These are phyloP conservation scores for Suhomyces maxii DNA, from an alignment of 1,139 yeast genomes.

Conservation along the genomic window DNA sequence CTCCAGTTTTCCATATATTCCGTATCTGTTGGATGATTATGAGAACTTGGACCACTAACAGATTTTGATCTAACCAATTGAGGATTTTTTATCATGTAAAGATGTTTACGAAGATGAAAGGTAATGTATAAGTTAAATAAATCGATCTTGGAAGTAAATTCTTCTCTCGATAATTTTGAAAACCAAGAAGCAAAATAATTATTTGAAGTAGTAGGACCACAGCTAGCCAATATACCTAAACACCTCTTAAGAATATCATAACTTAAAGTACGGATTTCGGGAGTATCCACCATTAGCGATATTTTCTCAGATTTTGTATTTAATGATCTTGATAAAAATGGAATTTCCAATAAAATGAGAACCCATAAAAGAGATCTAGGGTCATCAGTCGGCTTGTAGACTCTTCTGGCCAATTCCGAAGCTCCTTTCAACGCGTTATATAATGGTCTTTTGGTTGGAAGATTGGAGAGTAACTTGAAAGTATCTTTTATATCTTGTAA, in stretches of 20 bases:
- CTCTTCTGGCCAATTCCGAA: constrained; percentile 46
- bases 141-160: constrained; percentile 52
- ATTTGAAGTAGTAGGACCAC: constrained; percentile 36
- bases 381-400: constrained; percentile 35
- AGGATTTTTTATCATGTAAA: constrained; percentile 37
- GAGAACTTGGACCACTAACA: neutral
- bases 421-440: constrained; percentile 52
- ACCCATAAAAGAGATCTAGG: constrained; percentile 53
- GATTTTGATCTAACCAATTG: constrained; percentile 17
- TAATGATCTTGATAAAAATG: constrained; percentile 49
- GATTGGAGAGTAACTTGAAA: constrained; percentile 41
- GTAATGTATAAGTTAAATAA: constrained; percentile 63
- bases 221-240: constrained; percentile 63
- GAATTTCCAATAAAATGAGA: constrained; percentile 61
- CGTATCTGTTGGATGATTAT: constrained; percentile 3
- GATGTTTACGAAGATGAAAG: constrained; percentile 53
- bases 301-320: constrained; percentile 17
- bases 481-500: constrained; percentile 41
- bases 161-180: constrained; percentile 38
- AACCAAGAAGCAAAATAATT: constrained; percentile 61
- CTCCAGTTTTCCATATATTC: constrained; percentile 19
- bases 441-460: constrained; percentile 64
- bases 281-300: constrained; percentile 39
- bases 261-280: constrained; percentile 54
- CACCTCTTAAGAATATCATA: constrained; percentile 67